Conservation (phyloP, 1,284 basidiomycete species). For the Moesziomyces sp. region DNA sequence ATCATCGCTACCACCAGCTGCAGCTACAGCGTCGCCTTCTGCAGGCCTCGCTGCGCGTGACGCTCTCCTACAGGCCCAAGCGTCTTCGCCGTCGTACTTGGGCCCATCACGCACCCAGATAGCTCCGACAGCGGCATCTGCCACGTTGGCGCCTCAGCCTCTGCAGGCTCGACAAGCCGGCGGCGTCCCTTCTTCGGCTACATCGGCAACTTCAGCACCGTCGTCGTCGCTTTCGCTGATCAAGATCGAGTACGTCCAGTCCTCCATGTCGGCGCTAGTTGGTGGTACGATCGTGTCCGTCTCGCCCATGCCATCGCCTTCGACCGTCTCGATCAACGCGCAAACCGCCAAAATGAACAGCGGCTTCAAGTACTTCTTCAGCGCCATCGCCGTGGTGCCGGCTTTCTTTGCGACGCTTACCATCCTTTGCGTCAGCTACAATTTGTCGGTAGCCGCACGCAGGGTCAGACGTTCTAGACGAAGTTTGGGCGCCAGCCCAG, state of each 20-base stretch:
- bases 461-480: neutral
- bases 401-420: neutral
- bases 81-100: neutral
- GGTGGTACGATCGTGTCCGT: constrained; percentile 9
- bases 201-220: neutral
- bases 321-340: neutral
- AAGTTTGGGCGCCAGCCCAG: neutral
- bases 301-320: neutral
- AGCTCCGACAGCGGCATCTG: neutral
- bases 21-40: neutral
- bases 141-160: neutral
- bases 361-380: constrained; percentile 3
- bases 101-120: neutral
- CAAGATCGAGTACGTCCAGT: neutral
- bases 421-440: neutral
- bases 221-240: neutral
- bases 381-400: neutral
- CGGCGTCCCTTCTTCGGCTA: neutral
- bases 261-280: constrained; percentile 5
- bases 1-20: neutral
- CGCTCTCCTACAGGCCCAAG: neutral
- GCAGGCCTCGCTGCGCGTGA: neutral
- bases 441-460: constrained; percentile 1
- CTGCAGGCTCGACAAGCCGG: constrained; percentile 2
- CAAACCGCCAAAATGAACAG: constrained; percentile 5